Evolutionary conservation across 208 protist species (phyloP).

Genomic region (Leishmania major): DNA sequence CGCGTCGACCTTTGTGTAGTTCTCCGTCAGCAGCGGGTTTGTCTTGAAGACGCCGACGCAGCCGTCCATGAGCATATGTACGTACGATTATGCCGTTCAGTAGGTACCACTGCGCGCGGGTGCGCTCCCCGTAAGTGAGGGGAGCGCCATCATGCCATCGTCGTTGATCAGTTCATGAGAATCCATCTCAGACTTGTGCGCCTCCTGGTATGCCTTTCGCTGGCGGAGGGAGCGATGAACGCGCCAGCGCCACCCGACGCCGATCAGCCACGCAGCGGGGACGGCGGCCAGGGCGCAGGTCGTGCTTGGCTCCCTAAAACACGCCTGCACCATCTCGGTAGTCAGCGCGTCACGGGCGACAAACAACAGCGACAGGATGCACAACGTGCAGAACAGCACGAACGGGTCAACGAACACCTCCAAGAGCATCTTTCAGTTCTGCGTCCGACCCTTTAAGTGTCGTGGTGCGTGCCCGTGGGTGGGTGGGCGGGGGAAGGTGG

Average conservation of each 20-base stretch:
- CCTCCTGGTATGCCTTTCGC: constrained; percentile 21
- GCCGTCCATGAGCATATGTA: constrained; percentile 79
- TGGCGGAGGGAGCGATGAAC: constrained; percentile 22
- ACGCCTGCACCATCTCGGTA: constrained; percentile 35
- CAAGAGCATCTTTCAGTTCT: constrained; percentile 28
- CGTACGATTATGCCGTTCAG: constrained; percentile 77
- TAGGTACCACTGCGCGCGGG: constrained; percentile 76
- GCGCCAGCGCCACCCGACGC: constrained; percentile 24
- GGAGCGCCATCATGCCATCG: constrained; percentile 36
- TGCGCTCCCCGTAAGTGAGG: constrained; percentile 54
- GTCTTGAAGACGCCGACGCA: constrained; percentile 71
- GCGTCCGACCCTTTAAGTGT: neutral
- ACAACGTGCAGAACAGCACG: constrained; percentile 61
- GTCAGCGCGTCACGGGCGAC: constrained; percentile 38
- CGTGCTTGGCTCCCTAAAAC: constrained; percentile 65
- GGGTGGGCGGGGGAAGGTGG: too few species aligned
- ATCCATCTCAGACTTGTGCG: constrained; percentile 9
- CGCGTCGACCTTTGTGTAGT: constrained; percentile 72
- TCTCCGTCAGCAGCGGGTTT: constrained; percentile 52
- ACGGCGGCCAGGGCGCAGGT: constrained; percentile 29
- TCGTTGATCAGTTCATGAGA: constrained; percentile 23
- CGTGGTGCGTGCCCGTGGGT: too few species aligned
- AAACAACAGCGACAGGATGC: constrained; percentile 50
- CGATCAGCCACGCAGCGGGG: constrained; percentile 41
- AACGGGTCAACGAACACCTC: constrained; percentile 66